Conservation (phyloP, 805 yeast genomes). For the Candida sonorensis region DNA sequence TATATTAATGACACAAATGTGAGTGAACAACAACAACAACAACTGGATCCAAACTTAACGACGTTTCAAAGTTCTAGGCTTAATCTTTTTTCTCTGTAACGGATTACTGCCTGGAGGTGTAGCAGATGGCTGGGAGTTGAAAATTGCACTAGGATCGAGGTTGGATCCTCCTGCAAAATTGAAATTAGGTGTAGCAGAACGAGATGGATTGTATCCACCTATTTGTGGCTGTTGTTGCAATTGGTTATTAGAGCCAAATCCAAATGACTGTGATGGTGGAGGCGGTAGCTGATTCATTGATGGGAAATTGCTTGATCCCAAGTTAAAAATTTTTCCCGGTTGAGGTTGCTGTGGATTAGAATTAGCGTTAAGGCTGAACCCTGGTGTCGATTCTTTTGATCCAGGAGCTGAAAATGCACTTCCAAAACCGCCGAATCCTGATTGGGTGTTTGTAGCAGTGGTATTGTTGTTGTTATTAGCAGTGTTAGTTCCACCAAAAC, state of each 20-base stretch:
- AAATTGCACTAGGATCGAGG: slow-evolving; percentile 25
- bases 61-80: slow-evolving; percentile 17
- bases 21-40: too few species aligned
- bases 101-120: slow-evolving; percentile 17
- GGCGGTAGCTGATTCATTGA: background rate
- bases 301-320: background rate
- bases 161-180: slow-evolving; percentile 24
- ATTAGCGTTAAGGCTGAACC: slow-evolving; percentile 1
- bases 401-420: background rate
- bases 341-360: slow-evolving; percentile 1
- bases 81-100: slow-evolving; percentile 11
- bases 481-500: too few species aligned
- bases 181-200: slow-evolving; percentile 26
- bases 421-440: too few species aligned
- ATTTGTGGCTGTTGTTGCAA: background rate
- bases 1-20: too few species aligned
- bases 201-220: slow-evolving; percentile 15
- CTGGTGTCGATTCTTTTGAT: slow-evolving; percentile 1
- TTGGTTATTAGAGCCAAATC: background rate
- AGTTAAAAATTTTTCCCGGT: background rate
- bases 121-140: slow-evolving; percentile 17
- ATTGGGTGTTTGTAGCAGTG: too few species aligned
- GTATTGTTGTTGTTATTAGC: too few species aligned
- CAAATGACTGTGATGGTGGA: background rate
- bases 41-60: too few species aligned